A percentile compares a stretch with the other conserved stretches of the same genome.
Evolutionary conservation across 2,329 filamentous ascomycete species (phyloP).

Genomic region (Ophiostoma australiae): DNA sequence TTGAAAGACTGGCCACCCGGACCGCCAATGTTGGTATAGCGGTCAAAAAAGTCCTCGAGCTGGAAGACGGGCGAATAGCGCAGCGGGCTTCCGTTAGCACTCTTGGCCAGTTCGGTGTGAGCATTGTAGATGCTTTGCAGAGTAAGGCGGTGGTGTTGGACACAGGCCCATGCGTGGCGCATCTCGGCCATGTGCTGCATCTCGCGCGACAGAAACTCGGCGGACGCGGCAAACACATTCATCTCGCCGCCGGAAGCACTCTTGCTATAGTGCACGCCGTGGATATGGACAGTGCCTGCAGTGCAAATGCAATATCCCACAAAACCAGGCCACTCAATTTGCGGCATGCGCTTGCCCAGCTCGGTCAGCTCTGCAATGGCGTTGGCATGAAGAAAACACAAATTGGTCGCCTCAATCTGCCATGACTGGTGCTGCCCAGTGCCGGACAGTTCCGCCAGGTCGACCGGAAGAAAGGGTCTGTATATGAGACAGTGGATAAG

Average conservation of each 20-base stretch:
- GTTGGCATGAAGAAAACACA: conserved; percentile 82
- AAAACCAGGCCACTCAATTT: conserved; percentile 80
- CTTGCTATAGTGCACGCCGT: conserved; percentile 73
- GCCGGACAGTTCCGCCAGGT: conserved; percentile 72
- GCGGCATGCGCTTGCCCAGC: conserved; percentile 65
- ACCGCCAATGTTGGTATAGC: conserved; percentile 59
- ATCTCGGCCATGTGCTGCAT: conserved; percentile 76
- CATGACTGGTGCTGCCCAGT: conserved; percentile 82
- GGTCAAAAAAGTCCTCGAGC: conserved; percentile 80
- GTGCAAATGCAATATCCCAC: conserved; percentile 83
- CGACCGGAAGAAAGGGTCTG: conserved; percentile 78
- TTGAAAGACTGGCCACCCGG: conserved; percentile 54
- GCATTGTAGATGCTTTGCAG: conserved; percentile 71
- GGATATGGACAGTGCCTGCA: conserved; percentile 81
- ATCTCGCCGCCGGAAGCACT: conserved; percentile 43
- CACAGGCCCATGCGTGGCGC: conserved; percentile 68
- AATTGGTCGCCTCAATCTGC: conserved; percentile 86
- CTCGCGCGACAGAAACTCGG: conserved; percentile 69
- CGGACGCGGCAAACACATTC: conserved; percentile 57
- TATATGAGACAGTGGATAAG: conserved; percentile 83
- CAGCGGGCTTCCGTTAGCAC: conserved; percentile 61
- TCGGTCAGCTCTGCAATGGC: conserved; percentile 80
- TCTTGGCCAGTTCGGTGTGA: conserved; percentile 76
- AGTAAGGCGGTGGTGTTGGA: conserved; percentile 75
- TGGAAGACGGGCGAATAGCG: conserved; percentile 75